Base-by-base conservation (phyloP, 225 moss, liverwort and hornwort species). In the Polytrichum formosum region DNA sequence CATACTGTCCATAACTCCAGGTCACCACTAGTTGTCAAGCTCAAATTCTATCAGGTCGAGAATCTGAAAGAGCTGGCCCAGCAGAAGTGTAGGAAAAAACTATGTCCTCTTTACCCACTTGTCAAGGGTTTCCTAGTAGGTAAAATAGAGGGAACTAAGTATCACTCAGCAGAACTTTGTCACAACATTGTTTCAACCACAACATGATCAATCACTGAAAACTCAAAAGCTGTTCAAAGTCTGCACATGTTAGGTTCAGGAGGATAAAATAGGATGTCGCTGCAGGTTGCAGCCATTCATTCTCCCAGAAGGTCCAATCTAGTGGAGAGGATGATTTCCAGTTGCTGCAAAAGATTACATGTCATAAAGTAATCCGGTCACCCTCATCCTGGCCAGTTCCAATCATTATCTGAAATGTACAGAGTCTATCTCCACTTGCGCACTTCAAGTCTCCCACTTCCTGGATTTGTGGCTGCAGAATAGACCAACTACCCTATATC, bases 401-500 rank as follows among this genome's bases (percentile, higher is more conserved):
- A 58, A 58, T 63, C 27, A 8, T 17, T 28, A 23, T 26, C 62
- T 27, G 22, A 4, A 26, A 23, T 63, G 62, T 63, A 21, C 26
- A 17, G 26, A 63, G 62, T 26, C 62, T 58, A n/a, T 28, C 62
- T 63, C 62, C 62, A 67, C 26, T 16, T 53, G 53, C 54, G 53
- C 65, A 27, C 67, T 54, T 54, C 67, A 28, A 23, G 20, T 53
- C 53, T 54, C 28, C 67, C 54, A 16, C 18, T 54, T 53, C 53
- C 67, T 67, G 67, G 19, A 21, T 23, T 35, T 53, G 66, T 33
- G 9, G 53, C 67, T 67, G 67, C 67, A 67, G 67, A 54, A 18
- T 26, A 67, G 67, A 67, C 53, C 67, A 53, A 55, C 67, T 67
- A 67, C 25, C 28, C 67, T 67, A 67, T 8, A 54, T 67, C 53